These are phyloP conservation scores for Fusarium camptoceras DNA, from an alignment of 2,329 filamentous ascomycete genomes.

Conservation along the genomic window DNA sequence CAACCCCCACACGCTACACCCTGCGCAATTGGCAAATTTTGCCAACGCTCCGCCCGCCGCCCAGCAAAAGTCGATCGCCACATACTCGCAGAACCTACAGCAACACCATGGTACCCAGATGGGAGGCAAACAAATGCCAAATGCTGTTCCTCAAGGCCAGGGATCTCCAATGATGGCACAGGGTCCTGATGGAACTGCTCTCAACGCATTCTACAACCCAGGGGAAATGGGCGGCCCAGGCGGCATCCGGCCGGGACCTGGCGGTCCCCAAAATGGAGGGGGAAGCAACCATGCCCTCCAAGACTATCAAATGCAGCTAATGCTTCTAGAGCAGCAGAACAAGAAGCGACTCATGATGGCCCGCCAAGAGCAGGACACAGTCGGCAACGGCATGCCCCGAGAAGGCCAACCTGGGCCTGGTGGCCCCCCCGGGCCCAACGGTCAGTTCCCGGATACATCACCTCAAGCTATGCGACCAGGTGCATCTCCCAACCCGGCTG, in stretches of 20 bases:
- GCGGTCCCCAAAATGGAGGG: conserved; percentile 59
- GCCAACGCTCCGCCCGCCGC: conserved; percentile 66
- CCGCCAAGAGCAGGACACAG: conserved; percentile 78
- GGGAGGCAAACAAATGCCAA: conserved; percentile 83
- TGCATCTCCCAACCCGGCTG: conserved; percentile 80
- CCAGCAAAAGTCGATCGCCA: conserved; percentile 86
- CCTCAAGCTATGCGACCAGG: conserved; percentile 75
- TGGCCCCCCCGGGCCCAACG: conserved; percentile 67
- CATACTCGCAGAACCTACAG: conserved; percentile 86
- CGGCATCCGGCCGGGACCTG: conserved; percentile 68
- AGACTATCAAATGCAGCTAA: conserved; percentile 91
- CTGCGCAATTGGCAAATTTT: conserved; percentile 78
- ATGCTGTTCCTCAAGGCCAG: conserved; percentile 78
- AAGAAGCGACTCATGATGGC: conserved; percentile 89
- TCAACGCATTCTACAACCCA: conserved; percentile 72
- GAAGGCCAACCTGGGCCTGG: conserved; percentile 66
- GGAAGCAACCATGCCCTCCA: conserved; percentile 82
- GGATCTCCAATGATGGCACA: conserved; percentile 85
- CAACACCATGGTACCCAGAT: conserved; percentile 85
- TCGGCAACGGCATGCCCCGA: conserved; percentile 60
- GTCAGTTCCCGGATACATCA: conserved; percentile 76
- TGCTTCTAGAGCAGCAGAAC: conserved; percentile 88
- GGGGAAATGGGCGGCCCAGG: conserved; percentile 68
- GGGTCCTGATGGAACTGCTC: conserved; percentile 72
- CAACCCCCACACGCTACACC: conserved; percentile 77